Evolutionary conservation across 129 eudicot genomes (phyloP).

Genomic region (Silybum marianum): DNA sequence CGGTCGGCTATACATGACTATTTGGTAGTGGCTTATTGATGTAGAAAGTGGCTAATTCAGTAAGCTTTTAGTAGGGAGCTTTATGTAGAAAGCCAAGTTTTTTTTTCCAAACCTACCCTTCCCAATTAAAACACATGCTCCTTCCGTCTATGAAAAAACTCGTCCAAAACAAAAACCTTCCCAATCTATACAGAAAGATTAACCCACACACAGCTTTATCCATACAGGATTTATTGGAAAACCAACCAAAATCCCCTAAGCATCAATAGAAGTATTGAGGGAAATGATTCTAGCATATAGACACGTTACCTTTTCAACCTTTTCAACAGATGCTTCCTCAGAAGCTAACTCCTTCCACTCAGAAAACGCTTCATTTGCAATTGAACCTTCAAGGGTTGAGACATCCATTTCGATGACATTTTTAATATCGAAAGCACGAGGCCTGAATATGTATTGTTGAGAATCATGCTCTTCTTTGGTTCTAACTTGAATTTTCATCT

Average conservation of each 20-base stretch:
- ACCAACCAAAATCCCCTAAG: neutral
- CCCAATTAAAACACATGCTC: too few relatives aligned
- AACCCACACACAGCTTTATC: too few relatives aligned
- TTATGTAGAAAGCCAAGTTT: too few relatives aligned
- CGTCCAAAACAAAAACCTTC: too few relatives aligned
- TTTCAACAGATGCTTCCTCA: constrained; percentile 53
- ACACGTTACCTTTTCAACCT: constrained; percentile 50
- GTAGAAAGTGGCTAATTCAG: too few relatives aligned
- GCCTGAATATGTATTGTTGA: constrained; percentile 65
- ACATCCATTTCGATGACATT: constrained; percentile 62
- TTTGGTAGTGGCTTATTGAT: too few relatives aligned
- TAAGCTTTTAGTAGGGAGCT: too few relatives aligned
- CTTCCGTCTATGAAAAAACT: too few relatives aligned
- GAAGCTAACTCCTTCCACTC: constrained; percentile 84
- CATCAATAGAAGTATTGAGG: neutral
- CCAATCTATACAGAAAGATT: too few relatives aligned
- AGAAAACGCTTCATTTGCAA: constrained; percentile 53
- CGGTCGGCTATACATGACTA: too few relatives aligned
- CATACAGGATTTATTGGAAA: too few relatives aligned
- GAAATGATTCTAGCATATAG: neutral
- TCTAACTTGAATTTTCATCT: constrained; percentile 56
- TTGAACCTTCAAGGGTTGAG: constrained; percentile 49
- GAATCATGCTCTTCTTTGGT: constrained; percentile 55
- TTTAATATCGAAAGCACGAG: constrained; percentile 79
- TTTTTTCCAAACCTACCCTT: too few relatives aligned